Conservation (phyloP, 805 yeast species). For the Komagataella kurtzmanii region DNA sequence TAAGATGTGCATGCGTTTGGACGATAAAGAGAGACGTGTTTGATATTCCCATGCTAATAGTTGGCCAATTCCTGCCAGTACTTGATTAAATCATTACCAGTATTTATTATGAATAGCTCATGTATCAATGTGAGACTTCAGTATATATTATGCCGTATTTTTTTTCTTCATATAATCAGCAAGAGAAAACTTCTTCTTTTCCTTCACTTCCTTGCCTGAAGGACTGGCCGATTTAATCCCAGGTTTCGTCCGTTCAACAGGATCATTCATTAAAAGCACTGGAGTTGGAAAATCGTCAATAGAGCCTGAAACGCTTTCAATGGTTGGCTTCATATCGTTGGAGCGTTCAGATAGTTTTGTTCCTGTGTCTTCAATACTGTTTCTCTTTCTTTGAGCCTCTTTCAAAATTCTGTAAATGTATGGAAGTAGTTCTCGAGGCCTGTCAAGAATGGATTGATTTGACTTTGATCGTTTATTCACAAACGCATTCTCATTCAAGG, state of each 20-base stretch:
- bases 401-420: not conserved
- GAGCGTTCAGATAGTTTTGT: not conserved
- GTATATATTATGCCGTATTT: not conserved
- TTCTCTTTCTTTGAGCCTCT: not conserved
- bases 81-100: slow-evolving; percentile 15
- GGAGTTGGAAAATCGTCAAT: not conserved
- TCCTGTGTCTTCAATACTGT: not conserved
- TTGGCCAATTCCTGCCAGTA: slow-evolving; percentile 70
- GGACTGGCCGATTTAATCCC: not conserved
- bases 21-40: slow-evolving; percentile 75
- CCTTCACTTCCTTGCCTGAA: not conserved
- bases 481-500: not conserved
- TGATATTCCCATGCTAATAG: slow-evolving; percentile 73
- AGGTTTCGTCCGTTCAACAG: not conserved
- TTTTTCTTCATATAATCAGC: not conserved
- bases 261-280: not conserved
- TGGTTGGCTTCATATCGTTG: not conserved
- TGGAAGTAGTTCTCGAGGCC: not conserved
- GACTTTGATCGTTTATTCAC: not conserved
- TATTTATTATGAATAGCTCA: not conserved
- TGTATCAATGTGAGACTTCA: not conserved
- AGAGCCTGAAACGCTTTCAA: not conserved
- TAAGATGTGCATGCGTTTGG: slow-evolving; percentile 69
- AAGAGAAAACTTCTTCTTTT: not conserved
- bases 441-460: not conserved